Evolutionary conservation across 2,329 filamentous ascomycete genomes (phyloP), one percentile per base, ranked within the genome.

Genomic region (Colletotrichum cereale): DNA sequence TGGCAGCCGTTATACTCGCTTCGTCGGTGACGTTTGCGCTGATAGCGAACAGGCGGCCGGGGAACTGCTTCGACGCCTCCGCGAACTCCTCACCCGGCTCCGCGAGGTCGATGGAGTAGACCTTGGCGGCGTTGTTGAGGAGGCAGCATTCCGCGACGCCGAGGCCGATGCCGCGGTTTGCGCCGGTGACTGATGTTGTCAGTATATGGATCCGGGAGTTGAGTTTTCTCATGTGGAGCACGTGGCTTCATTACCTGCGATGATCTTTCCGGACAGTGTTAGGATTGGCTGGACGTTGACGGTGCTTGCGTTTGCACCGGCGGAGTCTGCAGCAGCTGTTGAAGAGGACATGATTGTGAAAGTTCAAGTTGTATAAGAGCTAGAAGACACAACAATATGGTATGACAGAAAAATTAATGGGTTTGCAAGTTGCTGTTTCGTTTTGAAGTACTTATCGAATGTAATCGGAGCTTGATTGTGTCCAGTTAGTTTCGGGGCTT

Each of bases 61-160:
- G 84, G 66, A 80, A 84, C 31, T 67, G 69, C 38, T 71, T 70
- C 3, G 67, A 40, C n/a, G 66, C 66, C 6, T 60, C 73, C 2
- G 67, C 66, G 58, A 78, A 79, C 31, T 69, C 65, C 18, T 78
- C 74, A 5, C 63, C 74, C 2, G 78, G 78, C 53, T 77, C 74
- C 3, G 76, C 76, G 40, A 77, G 72, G 73, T 79, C 78, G 18
- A 79, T 74, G 24, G 72, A 75, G 86, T 87, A 71, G 8, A 86
- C 78, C 40, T 73, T 75, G 53, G 77, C 79, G 26, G 84, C 84
- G 5, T 76, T 76, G 75, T 86, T 86, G 73, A 80, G 82, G 10
- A 86, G 78, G 72, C 83, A 85, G 64, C 83, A 81, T 73, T 86
- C 82, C n/a, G 84, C 84, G 55, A 86, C 81, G n/a, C 83, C 84